A percentile compares a stretch with the other conserved stretches of the same genome.
Conservation (phyloP, 108 stramenopile genomes). For the Fragilaria radians region DNA sequence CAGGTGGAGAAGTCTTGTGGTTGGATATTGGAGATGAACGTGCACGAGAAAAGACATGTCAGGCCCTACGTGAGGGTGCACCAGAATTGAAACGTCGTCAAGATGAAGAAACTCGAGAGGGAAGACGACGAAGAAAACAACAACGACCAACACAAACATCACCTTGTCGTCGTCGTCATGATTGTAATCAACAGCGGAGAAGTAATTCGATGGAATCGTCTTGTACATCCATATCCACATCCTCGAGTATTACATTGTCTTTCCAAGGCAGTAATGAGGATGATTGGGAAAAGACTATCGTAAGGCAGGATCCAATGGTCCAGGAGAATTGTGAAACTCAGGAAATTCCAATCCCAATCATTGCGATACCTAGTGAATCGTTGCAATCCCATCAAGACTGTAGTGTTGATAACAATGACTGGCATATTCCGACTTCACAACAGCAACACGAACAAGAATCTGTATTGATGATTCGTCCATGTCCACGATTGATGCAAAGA, state of each 20-base stretch:
- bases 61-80: slow-evolving; percentile 54
- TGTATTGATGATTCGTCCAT: slow-evolving; percentile 36
- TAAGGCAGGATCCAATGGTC: no score
- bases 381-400: no score
- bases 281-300: no score
- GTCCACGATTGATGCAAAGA: slow-evolving; percentile 12
- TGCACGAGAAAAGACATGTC: slow-evolving; percentile 40
- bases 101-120: slow-evolving; percentile 6
- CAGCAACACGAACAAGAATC: no score
- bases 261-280: background rate
- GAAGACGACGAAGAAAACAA: background rate
- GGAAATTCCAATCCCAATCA: no score
- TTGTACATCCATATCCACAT: background rate
- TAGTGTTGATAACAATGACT: no score
- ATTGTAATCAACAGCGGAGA: slow-evolving; percentile 3
- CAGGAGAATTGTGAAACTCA: no score
- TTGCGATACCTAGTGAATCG: no score
- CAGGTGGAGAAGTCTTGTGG: slow-evolving; percentile 27
- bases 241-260: background rate
- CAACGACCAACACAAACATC: slow-evolving; percentile 5
- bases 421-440: no score
- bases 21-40: slow-evolving; percentile 45
- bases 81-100: slow-evolving; percentile 30
- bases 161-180: background rate
- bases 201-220: background rate